Conservation (phyloP, 495 filamentous ascomycete species). For the Pyronema omphalodes region DNA sequence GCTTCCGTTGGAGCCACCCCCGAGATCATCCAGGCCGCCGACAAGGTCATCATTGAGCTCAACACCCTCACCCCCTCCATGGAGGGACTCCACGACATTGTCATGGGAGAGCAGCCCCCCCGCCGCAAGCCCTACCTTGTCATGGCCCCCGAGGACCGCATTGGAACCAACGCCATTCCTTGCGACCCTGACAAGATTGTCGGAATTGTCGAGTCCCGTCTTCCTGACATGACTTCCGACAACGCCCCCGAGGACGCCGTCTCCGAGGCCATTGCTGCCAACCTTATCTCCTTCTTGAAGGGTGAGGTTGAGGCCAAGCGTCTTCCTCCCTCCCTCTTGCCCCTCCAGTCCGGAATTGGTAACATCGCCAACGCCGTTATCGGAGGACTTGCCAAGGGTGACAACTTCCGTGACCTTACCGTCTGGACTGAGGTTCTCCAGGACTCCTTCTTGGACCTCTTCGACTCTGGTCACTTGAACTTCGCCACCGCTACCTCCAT, state of each 20-base stretch:
- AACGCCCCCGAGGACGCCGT: constrained; percentile 59
- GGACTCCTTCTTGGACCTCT: constrained; percentile 84
- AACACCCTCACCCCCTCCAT: constrained; percentile 75
- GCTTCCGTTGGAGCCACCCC: constrained; percentile 74
- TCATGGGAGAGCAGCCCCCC: constrained; percentile 66
- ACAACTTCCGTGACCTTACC: constrained; percentile 56
- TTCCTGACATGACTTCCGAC: constrained; percentile 60
- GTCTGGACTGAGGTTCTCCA: constrained; percentile 93
- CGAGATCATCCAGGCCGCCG: constrained; percentile 73
- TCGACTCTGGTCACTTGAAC: constrained; percentile 76
- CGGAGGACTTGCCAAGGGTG: constrained; percentile 58
- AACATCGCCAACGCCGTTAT: constrained; percentile 92
- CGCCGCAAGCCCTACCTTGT: constrained; percentile 70
- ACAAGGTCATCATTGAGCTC: constrained; percentile 88
- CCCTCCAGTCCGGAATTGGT: constrained; percentile 76
- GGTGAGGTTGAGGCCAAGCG: constrained; percentile 41
- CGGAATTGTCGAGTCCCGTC: constrained; percentile 68
- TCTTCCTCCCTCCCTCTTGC: constrained; percentile 58
- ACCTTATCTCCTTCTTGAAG: constrained; percentile 74
- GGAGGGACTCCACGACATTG: constrained; percentile 82
- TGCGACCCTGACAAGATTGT: constrained; percentile 77
- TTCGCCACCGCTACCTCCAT: constrained; percentile 85
- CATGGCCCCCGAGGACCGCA: constrained; percentile 58
- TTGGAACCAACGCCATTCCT: constrained; percentile 70
- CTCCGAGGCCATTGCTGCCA: constrained; percentile 52